Base-by-base conservation (phyloP, 257 asterid genomes). In the Lycium barbarum region DNA sequence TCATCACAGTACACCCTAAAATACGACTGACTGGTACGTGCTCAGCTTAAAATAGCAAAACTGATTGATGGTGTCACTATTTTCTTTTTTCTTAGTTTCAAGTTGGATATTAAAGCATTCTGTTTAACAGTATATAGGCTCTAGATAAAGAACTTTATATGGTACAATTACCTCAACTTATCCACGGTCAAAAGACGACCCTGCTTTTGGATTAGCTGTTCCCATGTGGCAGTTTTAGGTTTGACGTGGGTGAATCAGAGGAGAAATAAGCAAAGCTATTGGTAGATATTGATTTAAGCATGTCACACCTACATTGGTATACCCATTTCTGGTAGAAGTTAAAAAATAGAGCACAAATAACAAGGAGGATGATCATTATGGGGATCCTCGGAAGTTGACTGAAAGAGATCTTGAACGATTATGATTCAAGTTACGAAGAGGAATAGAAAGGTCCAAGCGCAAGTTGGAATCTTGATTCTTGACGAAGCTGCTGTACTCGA, bases 331-430 rank as follows among this genome's bases (percentile, higher is more conserved):
- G 65, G 62, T 20, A 35, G 58, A 20, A 53, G 7, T 59, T 17
- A 18, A 59, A 18, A 54, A 54, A 54, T 54, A 6, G 5, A 58
- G 18, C 67, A 53, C 81, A 4, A 33, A 49, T 15, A 38, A 11
- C 85, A 35, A 83, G 84, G 59, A 82, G 43, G 81, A 73, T 6
- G 66, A 59, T 59, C 26, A 59, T 18, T 59, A 59, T 7, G 18
- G 66, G 8, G 66, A 11, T 18, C 18, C 11, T 4, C 18, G 66
- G 26, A 7, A 58, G 22, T 17, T 17, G 65, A 58, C 66, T 59
- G 2, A n/a, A 18, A 7, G 80, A 55, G 58, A 90, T 90, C 84
- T 81, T 83, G 20, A 33, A 55, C 70, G 90, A 86, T 84, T 87
- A 80, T 68, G 83, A 85, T 83, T 2, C 86, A 83, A 84, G 84